Evolutionary conservation across 1,284 basidiomycete genomes (phyloP).

Genomic region (Kalmanozyma brasiliensis): DNA sequence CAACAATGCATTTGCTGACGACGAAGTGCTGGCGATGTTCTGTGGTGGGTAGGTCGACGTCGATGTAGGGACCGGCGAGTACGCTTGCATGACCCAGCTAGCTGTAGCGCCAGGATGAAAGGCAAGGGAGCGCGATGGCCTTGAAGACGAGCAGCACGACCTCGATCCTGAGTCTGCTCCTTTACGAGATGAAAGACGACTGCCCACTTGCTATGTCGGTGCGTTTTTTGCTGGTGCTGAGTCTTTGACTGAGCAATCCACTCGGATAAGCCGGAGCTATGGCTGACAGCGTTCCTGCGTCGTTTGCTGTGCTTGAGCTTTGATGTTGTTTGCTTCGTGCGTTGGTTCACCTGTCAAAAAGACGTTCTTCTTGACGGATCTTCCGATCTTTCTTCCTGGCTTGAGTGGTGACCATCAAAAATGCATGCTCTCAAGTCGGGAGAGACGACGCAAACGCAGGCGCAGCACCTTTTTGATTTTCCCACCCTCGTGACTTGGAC

Average conservation of each 20-base stretch:
- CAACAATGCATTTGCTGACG: slow-evolving; percentile 21
- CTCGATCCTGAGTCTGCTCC: neutral
- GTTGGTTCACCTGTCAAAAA: neutral
- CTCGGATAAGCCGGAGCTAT: neutral
- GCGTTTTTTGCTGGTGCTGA: no score
- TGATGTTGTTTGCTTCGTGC: slow-evolving; percentile 6
- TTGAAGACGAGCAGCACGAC: no score
- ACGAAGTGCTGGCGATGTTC: slow-evolving; percentile 3
- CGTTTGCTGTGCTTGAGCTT: slow-evolving; percentile 1
- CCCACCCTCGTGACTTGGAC: slow-evolving; percentile 30
- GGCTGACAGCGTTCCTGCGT: no score
- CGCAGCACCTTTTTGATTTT: neutral
- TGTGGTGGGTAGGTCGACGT: slow-evolving; percentile 8
- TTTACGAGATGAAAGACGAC: neutral
- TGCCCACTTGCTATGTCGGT: neutral
- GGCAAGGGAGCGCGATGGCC: no score
- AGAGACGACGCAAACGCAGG: neutral
- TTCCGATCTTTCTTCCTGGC: slow-evolving; percentile 21
- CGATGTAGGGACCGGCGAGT: slow-evolving; percentile 17
- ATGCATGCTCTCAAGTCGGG: slow-evolving; percentile 5
- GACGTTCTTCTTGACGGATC: slow-evolving; percentile 5
- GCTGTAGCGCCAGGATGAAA: neutral
- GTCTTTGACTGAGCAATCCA: no score
- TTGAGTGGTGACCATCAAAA: neutral
- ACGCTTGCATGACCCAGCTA: slow-evolving; percentile 41